Evolutionary conservation across 352 stramenopile genomes (phyloP), one percentile per base, ranked within the genome.

Genomic region (Globisporangium paddicum): DNA sequence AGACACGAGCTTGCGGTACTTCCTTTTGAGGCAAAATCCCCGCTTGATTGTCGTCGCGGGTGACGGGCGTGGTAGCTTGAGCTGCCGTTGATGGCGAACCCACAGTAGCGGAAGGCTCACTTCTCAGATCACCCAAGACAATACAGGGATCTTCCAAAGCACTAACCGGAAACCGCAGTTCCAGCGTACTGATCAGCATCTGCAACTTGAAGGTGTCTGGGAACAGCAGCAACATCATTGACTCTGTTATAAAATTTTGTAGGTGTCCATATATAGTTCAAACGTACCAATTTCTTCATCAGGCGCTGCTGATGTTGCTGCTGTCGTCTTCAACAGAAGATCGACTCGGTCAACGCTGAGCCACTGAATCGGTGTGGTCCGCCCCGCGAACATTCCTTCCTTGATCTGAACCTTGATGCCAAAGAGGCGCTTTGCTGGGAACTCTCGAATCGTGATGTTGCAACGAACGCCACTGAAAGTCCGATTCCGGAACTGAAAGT

Each of bases 361-460:
- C 58, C 58, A 58, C 42, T 58, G 57, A 34, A 53, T 53, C 8
- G 46, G 32, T 13, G 58, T 49, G 32, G 49, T 34, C 32, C 23
- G 41, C 2, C 58, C 58, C 18, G 14, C 19, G 13, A 30, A 54
- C 10, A 3, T 32, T 0, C 58, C 58, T 25, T 52, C 58, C 18
- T 35, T 40, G 21, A 64, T 25, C 2, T 44, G 40, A 18, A 37
- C 58, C 23, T 50, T 57, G 38, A 64, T 16, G 11, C 58, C 58
- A 16, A 64, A 34, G 5, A 44, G 16, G 18, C 16, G 45, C 48
- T 47, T 58, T 1, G 23, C 21, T 23, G 19, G 48, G 21, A 64
- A 64, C 32, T 54, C 49, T 10, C 58, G 58, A 9, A 64, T n/a
- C 2, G 40, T 38, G 35, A 64, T 16, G 8, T 58, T 40, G 25